Evolutionary conservation across 2,329 filamentous ascomycete species (phyloP).

Genomic region (Aspergillus felis): DNA sequence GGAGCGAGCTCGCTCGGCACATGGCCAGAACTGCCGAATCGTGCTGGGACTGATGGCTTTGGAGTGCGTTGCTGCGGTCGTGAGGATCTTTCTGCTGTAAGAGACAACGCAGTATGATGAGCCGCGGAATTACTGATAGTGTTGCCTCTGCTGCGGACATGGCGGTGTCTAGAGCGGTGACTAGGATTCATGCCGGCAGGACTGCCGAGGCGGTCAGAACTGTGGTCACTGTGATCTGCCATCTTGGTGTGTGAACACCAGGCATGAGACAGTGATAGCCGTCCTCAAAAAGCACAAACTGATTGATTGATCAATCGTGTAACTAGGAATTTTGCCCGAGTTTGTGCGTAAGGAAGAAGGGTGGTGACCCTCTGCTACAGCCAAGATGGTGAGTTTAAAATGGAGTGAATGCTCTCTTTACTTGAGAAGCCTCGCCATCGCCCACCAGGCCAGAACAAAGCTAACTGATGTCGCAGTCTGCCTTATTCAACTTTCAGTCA

Average conservation of each 20-base stretch:
- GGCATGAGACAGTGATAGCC: not conserved
- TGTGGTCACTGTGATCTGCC: constrained; percentile 15
- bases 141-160: constrained; percentile 2
- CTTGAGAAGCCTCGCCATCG: not conserved
- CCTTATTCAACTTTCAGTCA: constrained; percentile 98
- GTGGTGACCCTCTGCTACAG: not conserved
- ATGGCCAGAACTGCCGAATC: constrained; percentile 13
- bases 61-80: constrained; percentile 1
- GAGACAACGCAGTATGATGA: not conserved
- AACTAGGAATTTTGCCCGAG: not conserved
- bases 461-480: constrained; percentile 58
- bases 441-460: not conserved
- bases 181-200: constrained; percentile 15
- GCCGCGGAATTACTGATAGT: not conserved
- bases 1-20: constrained; percentile 13
- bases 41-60: not conserved
- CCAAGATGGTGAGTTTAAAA: constrained; percentile 26
- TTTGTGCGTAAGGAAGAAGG: constrained; percentile 2
- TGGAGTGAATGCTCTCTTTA: constrained; percentile 6
- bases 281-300: not conserved
- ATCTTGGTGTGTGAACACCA: not conserved
- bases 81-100: not conserved
- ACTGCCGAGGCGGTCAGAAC: constrained; percentile 16
- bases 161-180: constrained; percentile 15
- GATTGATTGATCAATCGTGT: not conserved